Base-by-base conservation (phyloP, 768 basidiomycete species). In the Leccinum disarticulatum region DNA sequence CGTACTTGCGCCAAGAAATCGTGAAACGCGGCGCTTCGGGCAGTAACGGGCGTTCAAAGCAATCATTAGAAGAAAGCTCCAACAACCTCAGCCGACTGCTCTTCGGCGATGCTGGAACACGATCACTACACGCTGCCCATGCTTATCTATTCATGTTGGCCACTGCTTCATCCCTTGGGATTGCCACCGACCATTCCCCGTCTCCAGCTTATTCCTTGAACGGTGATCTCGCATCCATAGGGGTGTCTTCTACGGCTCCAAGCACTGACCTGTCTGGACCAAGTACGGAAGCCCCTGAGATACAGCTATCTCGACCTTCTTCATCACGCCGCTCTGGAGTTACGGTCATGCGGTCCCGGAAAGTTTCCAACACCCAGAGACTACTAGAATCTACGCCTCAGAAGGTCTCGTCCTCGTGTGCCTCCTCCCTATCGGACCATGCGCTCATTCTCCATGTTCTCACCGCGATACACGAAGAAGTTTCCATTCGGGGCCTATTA, bases 131-230 rank as follows among this genome's bases (percentile, higher is more conserved):
- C 64, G 88, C 90, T 27, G 76, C 88, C 4, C 88, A 95, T 68
- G 91, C 91, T 3, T 90, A 93, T 69, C 66, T 87, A 9, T 97
- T 88, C 67, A 85, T 87, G 38, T 80, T 96, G 17, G 88, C 89
- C 2, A 90, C 88, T 15, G 83, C 91, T 0, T 79, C 86, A 0
- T 79, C 81, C 15, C 77, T 95, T 3, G 87, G 86, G 1, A 58
- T 83, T 41, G 60, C 75, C 19, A 63, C 79, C 54, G 60, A 73
- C 63, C 70, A 74, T 58, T 66, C 77, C 14, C 76, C 81, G 1
- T 70, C 78, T 11, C 81, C 83, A 0, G 75, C 79, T 25, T 73
- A 77, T 31, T 74, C 74, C 38, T 61, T 73, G 43, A 73, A 68
- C 33, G 69, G 70, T 28, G 75, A 73, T 51, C 58, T 67, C 28